phyloP scores from a whole-genome alignment of 805 yeast genomes.

The fission yeast (Schizosaccharomyces pombe) region DNA sequence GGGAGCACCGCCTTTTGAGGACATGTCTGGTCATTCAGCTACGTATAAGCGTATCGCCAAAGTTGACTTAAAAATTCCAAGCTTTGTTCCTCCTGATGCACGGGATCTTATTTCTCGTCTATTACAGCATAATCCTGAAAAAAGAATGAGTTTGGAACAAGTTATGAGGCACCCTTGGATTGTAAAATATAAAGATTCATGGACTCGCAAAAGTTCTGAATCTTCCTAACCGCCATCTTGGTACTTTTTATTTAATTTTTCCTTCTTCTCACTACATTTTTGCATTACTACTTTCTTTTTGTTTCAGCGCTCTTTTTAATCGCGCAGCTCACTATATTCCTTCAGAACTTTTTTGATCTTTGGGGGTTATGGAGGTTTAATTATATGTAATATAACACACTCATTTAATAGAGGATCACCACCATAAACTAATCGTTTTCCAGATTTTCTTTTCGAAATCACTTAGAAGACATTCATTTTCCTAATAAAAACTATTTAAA shows the following conservation, averaged over 20 bases:
- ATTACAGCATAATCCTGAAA: conserved; percentile 42
- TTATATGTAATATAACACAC: too few species aligned
- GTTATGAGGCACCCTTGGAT: conserved; percentile 74
- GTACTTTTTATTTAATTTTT: too few species aligned
- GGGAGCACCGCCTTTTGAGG: conserved; percentile 86
- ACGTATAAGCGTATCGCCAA: conserved; percentile 62
- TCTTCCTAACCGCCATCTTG: too few species aligned
- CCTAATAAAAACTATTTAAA: too few species aligned
- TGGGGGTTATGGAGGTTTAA: too few species aligned
- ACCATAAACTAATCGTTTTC: too few species aligned
- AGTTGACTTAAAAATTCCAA: conserved; percentile 56
- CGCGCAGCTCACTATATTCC: background rate
- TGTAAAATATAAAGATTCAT: conserved; percentile 31
- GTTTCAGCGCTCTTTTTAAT: background rate
- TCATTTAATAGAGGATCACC: too few species aligned
- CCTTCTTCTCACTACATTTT: too few species aligned
- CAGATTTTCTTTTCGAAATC: too few species aligned
- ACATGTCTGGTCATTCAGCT: conserved; percentile 36
- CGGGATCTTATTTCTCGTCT: conserved; percentile 43
- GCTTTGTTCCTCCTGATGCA: conserved; percentile 47
- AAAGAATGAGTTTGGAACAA: conserved; percentile 36
- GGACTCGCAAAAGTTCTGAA: conserved; percentile 24
- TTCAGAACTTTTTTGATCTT: too few species aligned
- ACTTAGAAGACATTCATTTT: too few species aligned
- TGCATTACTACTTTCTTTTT: background rate